Conservation (phyloP, 306 rosid genomes). For the Acacia acuminata region DNA sequence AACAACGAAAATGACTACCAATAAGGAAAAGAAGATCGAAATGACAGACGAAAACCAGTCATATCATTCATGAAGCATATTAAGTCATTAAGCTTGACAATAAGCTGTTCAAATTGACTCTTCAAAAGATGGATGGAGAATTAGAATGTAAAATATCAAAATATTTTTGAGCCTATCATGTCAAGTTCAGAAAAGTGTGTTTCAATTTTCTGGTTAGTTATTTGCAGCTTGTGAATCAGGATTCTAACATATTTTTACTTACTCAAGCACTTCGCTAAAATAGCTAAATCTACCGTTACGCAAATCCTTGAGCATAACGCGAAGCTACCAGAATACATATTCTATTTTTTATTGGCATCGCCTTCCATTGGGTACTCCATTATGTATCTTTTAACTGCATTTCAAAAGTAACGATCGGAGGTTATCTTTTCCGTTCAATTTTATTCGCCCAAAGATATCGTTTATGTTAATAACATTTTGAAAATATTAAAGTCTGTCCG, state of each 20-base stretch:
- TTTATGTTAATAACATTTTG: neutral
- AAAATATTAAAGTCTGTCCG: neutral
- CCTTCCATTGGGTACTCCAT: neutral
- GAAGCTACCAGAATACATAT: neutral
- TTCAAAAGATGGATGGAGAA: conserved; percentile 9
- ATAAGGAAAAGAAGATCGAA: neutral
- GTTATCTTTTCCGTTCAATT: neutral
- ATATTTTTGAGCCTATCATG: neutral
- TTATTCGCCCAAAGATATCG: neutral
- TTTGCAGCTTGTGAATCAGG: conserved; percentile 1
- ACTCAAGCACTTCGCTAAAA: neutral
- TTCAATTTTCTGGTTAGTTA: neutral
- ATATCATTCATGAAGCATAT: conserved; percentile 4
- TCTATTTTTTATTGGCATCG: neutral
- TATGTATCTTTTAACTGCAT: neutral
- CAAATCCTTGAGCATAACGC: neutral
- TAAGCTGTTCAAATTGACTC: conserved; percentile 26
- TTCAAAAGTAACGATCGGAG: neutral
- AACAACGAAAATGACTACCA: neutral
- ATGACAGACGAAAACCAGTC: neutral
- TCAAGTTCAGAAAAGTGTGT: conserved; percentile 2
- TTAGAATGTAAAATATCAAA: conserved; percentile 26
- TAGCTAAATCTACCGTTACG: neutral
- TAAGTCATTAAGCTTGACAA: conserved; percentile 14
- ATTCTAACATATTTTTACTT: neutral